These are phyloP conservation scores for Hanseniaspora gamundiae DNA, from an alignment of 1,139 yeast species.

Conservation along the genomic window DNA sequence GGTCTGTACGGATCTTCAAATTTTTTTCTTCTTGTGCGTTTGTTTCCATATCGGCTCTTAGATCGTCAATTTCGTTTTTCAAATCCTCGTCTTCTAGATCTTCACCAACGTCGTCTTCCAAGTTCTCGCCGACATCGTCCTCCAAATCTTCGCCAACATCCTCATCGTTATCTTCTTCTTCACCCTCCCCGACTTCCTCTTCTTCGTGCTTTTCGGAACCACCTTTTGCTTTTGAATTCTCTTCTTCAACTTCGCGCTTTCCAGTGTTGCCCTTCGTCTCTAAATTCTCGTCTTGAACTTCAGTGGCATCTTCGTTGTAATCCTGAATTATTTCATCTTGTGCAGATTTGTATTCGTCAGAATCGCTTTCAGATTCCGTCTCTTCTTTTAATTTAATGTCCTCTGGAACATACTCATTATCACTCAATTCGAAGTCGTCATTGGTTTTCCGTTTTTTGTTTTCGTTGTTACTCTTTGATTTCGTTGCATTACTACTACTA, in stretches of 20 bases:
- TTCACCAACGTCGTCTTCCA: conserved; percentile 6
- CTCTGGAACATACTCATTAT: conserved; percentile 1
- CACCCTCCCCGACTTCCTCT: conserved; percentile 10
- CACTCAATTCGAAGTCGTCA: background rate
- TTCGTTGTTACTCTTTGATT: background rate
- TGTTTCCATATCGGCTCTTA: conserved; percentile 4
- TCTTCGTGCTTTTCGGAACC: conserved; percentile 9
- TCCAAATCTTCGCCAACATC: conserved; percentile 7
- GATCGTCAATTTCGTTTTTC: conserved; percentile 6
- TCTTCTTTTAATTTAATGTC: background rate
- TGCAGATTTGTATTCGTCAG: conserved; percentile 5
- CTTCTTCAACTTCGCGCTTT: conserved; percentile 14
- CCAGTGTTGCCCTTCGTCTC: too few relatives aligned
- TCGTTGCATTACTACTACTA: background rate
- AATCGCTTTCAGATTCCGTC: conserved; percentile 2
- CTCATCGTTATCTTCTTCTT: conserved; percentile 7
- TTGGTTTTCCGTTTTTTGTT: background rate
- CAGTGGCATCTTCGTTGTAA: conserved; percentile 3
- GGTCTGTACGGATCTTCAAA: conserved; percentile 7
- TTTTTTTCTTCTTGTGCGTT: conserved; percentile 14
- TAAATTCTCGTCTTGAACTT: too few relatives aligned
- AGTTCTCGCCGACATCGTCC: conserved; percentile 7
- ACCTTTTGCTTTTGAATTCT: conserved; percentile 9
- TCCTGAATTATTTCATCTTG: conserved; percentile 3
- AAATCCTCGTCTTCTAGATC: conserved; percentile 9